Conservation (phyloP, 805 yeast genomes). For the Komagataella pastoris region DNA sequence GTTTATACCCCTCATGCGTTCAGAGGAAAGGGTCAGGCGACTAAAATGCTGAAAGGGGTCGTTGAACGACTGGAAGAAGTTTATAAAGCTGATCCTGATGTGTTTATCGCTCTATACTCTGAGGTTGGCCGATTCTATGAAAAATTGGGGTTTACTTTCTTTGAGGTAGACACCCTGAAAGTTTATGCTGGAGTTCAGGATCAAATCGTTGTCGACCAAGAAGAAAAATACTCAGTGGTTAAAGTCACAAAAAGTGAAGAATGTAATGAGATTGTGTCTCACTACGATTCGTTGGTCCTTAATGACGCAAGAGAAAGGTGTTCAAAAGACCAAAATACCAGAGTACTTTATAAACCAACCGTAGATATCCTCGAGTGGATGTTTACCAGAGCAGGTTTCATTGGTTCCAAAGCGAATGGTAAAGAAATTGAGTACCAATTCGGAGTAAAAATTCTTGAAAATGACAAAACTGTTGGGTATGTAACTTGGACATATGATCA, state of each 20-base stretch:
- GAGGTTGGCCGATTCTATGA: neutral
- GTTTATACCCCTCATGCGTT: neutral
- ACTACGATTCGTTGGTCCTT: neutral
- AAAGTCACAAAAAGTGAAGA: neutral
- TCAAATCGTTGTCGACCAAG: neutral
- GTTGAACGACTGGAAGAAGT: neutral
- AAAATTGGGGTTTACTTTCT: neutral
- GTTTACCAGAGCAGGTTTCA: neutral
- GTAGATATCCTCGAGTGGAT: neutral
- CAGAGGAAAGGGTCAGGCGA: neutral
- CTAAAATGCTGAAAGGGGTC: neutral
- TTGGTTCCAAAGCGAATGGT: neutral
- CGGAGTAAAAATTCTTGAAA: neutral
- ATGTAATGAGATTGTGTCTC: neutral
- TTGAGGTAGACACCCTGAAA: neutral
- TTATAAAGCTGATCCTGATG: neutral
- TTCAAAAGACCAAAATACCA: neutral
- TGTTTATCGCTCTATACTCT: neutral
- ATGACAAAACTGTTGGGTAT: neutral
- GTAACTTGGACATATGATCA: neutral
- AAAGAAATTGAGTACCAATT: neutral
- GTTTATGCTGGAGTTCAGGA: neutral
- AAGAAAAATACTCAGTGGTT: neutral
- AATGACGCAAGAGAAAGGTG: neutral
- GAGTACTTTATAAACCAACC: neutral